Evolutionary conservation across 306 rosid species (phyloP).

Genomic region (Aeschynomene evenia): DNA sequence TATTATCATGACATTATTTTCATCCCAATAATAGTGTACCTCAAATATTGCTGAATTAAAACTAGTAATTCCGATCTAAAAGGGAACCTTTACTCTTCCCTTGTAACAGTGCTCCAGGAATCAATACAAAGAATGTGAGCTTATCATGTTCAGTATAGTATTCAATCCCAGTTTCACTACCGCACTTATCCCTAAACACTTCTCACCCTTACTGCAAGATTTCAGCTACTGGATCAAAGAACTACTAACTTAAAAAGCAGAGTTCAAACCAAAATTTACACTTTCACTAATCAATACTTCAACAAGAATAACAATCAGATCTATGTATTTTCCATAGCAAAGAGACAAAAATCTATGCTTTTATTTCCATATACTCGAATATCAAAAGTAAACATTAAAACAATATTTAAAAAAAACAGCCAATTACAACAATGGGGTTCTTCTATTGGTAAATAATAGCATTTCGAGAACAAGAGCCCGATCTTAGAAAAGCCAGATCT

Average conservation of each 20-base stretch:
- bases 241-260: too few species aligned
- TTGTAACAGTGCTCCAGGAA: too few species aligned
- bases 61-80: too few species aligned
- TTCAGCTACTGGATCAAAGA: neutral
- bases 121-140: too few species aligned
- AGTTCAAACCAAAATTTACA: neutral
- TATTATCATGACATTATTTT: too few species aligned
- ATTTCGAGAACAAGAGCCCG: neutral
- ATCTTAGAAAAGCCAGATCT: constrained; percentile 15
- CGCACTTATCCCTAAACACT: too few species aligned
- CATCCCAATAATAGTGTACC: too few species aligned
- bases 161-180: too few species aligned
- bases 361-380: neutral
- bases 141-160: too few species aligned
- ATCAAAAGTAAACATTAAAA: neutral
- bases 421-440: neutral
- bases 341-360: neutral
- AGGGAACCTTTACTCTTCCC: too few species aligned
- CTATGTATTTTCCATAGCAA: neutral
- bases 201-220: neutral
- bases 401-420: neutral
- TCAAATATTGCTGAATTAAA: too few species aligned
- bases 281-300: neutral
- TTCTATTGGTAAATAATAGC: neutral
- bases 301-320: constrained; percentile 19